Percentiles rank a stretch among this genome's conserved stretches.
These are phyloP conservation scores for Coniochaeta prunicola DNA, from an alignment of 2,329 filamentous ascomycete genomes.

Conservation along the genomic window DNA sequence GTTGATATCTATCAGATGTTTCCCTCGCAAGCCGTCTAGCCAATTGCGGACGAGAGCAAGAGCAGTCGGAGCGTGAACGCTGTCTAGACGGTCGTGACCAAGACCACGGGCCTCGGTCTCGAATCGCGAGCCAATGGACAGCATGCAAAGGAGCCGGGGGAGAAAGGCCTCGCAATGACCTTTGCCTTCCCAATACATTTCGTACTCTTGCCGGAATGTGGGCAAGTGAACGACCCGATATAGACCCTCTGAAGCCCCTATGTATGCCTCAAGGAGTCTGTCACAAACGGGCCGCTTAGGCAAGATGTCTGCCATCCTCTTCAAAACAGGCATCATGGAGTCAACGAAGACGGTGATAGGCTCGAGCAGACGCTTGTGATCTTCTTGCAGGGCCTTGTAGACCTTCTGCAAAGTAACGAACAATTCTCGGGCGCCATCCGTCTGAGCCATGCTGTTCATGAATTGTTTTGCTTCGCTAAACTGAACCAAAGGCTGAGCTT, in stretches of 20 bases:
- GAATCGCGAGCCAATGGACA: conserved; percentile 47
- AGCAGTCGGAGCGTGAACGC: conserved; percentile 50
- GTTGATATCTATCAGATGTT: conserved; percentile 43
- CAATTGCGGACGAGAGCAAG: conserved; percentile 46
- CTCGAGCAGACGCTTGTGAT: conserved; percentile 36
- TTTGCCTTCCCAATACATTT: conserved; percentile 42
- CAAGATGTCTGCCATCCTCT: conserved; percentile 50
- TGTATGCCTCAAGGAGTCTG: conserved; percentile 39
- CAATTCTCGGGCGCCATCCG: conserved; percentile 32
- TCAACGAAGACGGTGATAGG: conserved; percentile 51
- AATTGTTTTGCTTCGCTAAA: conserved; percentile 48
- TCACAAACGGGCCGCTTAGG: conserved; percentile 42
- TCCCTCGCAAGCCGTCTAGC: conserved; percentile 44
- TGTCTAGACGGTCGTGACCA: conserved; percentile 41
- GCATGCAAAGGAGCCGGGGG: conserved; percentile 43
- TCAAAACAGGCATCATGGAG: conserved; percentile 50
- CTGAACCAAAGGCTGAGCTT: conserved; percentile 20
- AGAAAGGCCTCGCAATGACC: conserved; percentile 42
- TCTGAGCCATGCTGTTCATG: conserved; percentile 32
- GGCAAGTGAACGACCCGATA: conserved; percentile 47
- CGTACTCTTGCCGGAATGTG: conserved; percentile 42
- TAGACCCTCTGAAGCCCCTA: conserved; percentile 42
- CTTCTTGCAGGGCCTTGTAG: conserved; percentile 38
- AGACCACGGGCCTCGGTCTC: conserved; percentile 42
- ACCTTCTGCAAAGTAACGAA: conserved; percentile 38